Evolutionary conservation across 495 filamentous ascomycete species (phyloP), one percentile per base, ranked within the genome.

Genomic region (Sphaerosporella brunnea): DNA sequence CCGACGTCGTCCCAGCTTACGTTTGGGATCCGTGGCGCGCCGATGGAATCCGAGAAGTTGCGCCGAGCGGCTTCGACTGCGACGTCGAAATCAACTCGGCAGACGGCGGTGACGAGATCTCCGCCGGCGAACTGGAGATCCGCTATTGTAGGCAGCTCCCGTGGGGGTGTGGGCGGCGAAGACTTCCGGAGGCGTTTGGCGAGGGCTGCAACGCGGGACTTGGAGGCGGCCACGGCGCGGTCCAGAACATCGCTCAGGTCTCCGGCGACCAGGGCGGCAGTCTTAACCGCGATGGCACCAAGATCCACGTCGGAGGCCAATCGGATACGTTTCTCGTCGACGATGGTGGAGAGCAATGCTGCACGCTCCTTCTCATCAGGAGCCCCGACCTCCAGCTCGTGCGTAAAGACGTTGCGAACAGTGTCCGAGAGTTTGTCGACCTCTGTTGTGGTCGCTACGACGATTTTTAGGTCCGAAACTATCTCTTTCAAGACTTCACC

Each of bases 1-100:
- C 90, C 90, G 44, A 99, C 90, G 63, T 99, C 92, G 47, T 86
- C 79, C 92, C 92, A 96, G 45, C 74, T 73, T 2, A 99, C 92
- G 55, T 94, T 93, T 10, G 90, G 90, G 56, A 97, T 97, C 71
- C 95, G 95, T 1, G 90, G 90, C 25, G 90, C 92, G 36, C 92
- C 92, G 54, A 99, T 96, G 9, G 87, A 77, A 62, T 96, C 92
- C 3, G 88, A 83, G 59, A 99, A 96, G 62, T 94, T 96, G 71
- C 93, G 92, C 26, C 90, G 78, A 1, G 92, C 90, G 15, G 84
- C 82, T 45, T 95, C 92, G 4, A 96, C 84, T 0, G 90, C 90
- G 15, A 76, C 60, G 53, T 93, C 84, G 49, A 96, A 90, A 64
- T 99, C 90, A 2, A 73, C 68, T 56, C 81, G 85, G n/a, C 75